A percentile compares a stretch with the other conserved stretches of the same genome.
These are phyloP conservation scores for Tilletia setariae DNA, from an alignment of 1,284 basidiomycete species.

Conservation along the genomic window DNA sequence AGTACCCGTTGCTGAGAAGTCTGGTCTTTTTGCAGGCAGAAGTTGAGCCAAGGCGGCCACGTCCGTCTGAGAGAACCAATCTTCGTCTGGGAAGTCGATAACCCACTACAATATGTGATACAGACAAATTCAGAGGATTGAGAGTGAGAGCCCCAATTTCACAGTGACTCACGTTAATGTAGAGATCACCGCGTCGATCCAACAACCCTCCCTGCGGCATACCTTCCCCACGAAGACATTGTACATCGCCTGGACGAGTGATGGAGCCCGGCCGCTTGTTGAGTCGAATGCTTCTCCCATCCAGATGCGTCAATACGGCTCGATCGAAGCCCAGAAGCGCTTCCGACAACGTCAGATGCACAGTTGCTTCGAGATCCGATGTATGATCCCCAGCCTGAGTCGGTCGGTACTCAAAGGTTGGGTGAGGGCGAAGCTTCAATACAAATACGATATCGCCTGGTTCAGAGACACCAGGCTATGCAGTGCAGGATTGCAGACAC, in stretches of 20 bases:
- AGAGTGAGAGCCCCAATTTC: neutral
- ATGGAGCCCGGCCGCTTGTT: conserved; percentile 27
- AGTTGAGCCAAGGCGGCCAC: neutral
- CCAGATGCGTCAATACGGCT: conserved; percentile 50
- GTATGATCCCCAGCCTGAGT: conserved; percentile 56
- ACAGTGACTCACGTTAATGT: conserved; percentile 11
- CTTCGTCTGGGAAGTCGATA: conserved; percentile 13
- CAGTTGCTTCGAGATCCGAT: conserved; percentile 63
- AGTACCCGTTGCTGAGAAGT: neutral
- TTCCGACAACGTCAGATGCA: conserved; percentile 53
- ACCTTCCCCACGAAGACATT: conserved; percentile 43
- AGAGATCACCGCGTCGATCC: conserved; percentile 5
- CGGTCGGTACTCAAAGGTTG: conserved; percentile 75
- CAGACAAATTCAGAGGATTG: neutral
- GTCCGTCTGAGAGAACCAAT: neutral
- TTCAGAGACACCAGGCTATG: conserved; percentile 25
- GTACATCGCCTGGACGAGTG: conserved; percentile 41
- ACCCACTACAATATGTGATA: neutral
- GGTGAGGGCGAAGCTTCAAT: conserved; percentile 67
- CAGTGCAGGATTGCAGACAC: too few species aligned
- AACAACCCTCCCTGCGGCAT: conserved; percentile 28
- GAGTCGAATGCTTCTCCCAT: conserved; percentile 45
- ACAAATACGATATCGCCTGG: conserved; percentile 69
- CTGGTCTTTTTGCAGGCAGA: conserved; percentile 11
- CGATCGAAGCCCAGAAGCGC: conserved; percentile 45